Percentiles rank a stretch among this genome's conserved stretches.
Evolutionary conservation across 164 flowering plant genomes (phyloP).

Genomic region (Stephania cephalantha): DNA sequence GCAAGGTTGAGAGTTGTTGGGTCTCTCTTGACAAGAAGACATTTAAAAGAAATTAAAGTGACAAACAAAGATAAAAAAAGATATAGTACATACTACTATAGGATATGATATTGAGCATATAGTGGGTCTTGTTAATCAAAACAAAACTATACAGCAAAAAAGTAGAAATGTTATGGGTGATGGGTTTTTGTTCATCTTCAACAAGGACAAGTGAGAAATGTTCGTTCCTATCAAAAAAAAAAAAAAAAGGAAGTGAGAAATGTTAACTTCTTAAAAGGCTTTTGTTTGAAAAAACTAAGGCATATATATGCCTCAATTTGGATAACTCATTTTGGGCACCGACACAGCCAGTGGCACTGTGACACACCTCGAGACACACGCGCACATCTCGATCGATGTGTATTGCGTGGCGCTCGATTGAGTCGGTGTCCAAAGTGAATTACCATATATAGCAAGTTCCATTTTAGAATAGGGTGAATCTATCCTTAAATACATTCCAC

Average conservation of each 20-base stretch:
- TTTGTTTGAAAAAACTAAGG: slow-evolving; percentile 23
- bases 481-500: slow-evolving; percentile 30
- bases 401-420: too few species aligned
- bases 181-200: slow-evolving; percentile 9
- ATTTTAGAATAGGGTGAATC: slow-evolving; percentile 16
- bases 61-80: not conserved
- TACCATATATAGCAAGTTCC: not conserved
- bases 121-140: not conserved
- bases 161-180: slow-evolving; percentile 13
- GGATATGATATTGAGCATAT: too few species aligned
- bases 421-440: too few species aligned
- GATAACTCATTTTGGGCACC: too few species aligned
- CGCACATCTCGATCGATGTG: too few species aligned
- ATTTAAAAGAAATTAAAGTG: not conserved
- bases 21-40: slow-evolving; percentile 26
- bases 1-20: slow-evolving; percentile 29
- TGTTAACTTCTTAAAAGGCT: slow-evolving; percentile 28
- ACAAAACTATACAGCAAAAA: slow-evolving; percentile 3
- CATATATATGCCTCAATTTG: slow-evolving; percentile 10
- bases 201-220: slow-evolving; percentile 10
- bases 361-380: too few species aligned
- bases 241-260: too few species aligned
- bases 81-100: not conserved
- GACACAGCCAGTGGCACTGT: too few species aligned
- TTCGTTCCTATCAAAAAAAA: too few species aligned